phyloP scores from a whole-genome alignment of 805 yeast genomes.

The Candida patagonica region DNA sequence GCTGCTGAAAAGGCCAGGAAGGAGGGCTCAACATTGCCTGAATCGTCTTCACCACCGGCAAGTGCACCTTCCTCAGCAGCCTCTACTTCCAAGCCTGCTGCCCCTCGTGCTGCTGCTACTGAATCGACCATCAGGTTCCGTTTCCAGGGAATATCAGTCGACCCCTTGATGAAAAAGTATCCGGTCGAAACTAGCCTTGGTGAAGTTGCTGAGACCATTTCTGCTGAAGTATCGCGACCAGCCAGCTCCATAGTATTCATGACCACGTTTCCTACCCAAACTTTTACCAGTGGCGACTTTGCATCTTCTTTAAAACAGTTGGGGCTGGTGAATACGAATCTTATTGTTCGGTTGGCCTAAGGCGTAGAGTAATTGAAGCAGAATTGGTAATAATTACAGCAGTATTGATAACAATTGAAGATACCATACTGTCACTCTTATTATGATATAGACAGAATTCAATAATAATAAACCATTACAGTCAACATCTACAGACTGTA shows the following conservation, averaged over 20 bases:
- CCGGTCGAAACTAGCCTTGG: constrained; percentile 22
- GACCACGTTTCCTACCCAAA: constrained; percentile 26
- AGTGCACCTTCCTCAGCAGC: constrained; percentile 8
- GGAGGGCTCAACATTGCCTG: constrained; percentile 10
- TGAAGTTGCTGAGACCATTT: constrained; percentile 22
- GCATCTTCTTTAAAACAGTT: constrained; percentile 23
- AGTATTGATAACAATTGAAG: no score
- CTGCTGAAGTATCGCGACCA: constrained; percentile 17
- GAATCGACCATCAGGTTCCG: constrained; percentile 21
- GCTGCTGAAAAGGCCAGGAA: constrained; percentile 1
- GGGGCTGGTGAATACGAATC: constrained; percentile 26
- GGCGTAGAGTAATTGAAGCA: background rate
- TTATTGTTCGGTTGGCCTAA: constrained; percentile 18
- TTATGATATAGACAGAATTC: no score
- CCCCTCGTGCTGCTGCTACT: constrained; percentile 8
- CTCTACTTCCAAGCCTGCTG: constrained; percentile 12
- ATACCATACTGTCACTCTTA: no score
- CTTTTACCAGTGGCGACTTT: constrained; percentile 17
- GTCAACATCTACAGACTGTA: no score
- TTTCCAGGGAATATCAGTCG: constrained; percentile 13
- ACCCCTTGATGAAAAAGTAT: constrained; percentile 21
- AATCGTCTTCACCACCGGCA: no score
- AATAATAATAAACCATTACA: no score
- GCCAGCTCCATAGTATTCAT: constrained; percentile 18
- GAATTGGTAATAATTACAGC: no score